Evolutionary conservation across 2,329 filamentous ascomycete species (phyloP).

Genomic region (Venturia aucupariae): DNA sequence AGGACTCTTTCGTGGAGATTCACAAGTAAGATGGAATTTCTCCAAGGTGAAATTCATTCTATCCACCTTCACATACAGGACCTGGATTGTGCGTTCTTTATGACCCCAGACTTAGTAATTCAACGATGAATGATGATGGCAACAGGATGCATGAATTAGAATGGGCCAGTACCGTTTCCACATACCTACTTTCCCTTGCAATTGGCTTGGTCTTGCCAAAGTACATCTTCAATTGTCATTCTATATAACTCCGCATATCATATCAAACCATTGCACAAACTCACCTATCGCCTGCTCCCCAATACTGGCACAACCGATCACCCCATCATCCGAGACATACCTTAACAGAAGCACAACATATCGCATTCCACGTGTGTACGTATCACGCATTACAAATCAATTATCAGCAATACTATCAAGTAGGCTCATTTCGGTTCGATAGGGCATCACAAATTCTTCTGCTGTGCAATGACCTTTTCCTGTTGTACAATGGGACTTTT

Average conservation of each 20-base stretch:
- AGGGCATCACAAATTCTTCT: neutral
- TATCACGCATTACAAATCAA: no score
- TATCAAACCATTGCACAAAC: no score
- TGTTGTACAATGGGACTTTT: neutral
- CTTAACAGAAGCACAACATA: neutral
- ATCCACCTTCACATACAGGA: neutral
- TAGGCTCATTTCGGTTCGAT: neutral
- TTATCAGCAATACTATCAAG: neutral
- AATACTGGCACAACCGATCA: neutral
- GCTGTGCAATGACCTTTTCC: neutral
- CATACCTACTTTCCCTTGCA: no score
- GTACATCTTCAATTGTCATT: no score
- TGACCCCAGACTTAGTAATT: neutral
- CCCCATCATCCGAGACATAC: neutral
- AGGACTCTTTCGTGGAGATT: conserved; percentile 10
- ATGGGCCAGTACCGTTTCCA: no score
- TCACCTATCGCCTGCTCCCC: no score
- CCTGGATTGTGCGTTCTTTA: neutral
- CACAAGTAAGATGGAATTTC: neutral
- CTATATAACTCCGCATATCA: no score
- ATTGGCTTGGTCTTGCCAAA: no score
- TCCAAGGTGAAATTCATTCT: neutral
- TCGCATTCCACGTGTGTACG: neutral
- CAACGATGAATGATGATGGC: neutral
- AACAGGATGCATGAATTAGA: neutral